Conservation (phyloP, 495 filamentous ascomycete species). For the Aspergillus nanangensis region DNA sequence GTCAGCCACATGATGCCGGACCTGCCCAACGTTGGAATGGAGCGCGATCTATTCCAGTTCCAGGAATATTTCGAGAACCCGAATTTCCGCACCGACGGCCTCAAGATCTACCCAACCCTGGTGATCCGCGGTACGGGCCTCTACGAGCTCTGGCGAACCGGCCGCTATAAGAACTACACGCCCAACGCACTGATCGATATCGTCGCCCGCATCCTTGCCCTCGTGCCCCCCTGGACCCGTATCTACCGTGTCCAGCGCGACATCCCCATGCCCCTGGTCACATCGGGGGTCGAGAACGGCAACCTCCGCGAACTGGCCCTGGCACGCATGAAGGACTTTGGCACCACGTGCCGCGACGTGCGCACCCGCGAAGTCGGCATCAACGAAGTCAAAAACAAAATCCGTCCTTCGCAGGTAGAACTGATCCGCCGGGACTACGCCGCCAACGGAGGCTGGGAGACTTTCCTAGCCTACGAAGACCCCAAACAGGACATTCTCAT, state of each 20-base stretch:
- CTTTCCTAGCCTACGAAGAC: conserved; percentile 95
- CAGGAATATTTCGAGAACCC: conserved; percentile 97
- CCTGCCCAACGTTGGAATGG: conserved; percentile 96
- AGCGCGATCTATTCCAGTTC: conserved; percentile 94
- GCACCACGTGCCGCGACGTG: conserved; percentile 96
- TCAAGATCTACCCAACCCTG: conserved; percentile 97
- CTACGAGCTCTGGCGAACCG: conserved; percentile 96
- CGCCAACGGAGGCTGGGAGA: conserved; percentile 97
- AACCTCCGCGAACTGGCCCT: conserved; percentile 91
- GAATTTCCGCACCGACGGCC: conserved; percentile 91
- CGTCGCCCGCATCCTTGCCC: conserved; percentile 88
- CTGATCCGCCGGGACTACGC: conserved; percentile 92
- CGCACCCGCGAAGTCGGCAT: conserved; percentile 95
- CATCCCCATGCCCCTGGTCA: conserved; percentile 98
- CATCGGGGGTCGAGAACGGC: conserved; percentile 94
- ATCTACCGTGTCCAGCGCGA: conserved; percentile 98
- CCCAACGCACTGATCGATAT: conserved; percentile 94
- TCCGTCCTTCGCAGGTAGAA: conserved; percentile 92
- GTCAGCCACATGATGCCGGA: conserved; percentile 99
- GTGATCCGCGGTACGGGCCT: conserved; percentile 96
- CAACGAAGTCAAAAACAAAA: conserved; percentile 98
- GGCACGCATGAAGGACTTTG: conserved; percentile 97
- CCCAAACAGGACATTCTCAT: conserved; percentile 98
- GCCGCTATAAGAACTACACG: conserved; percentile 96
- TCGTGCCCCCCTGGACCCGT: conserved; percentile 95